Base-by-base conservation (phyloP, 768 basidiomycete species). In the Mrakia blollopis region DNA sequence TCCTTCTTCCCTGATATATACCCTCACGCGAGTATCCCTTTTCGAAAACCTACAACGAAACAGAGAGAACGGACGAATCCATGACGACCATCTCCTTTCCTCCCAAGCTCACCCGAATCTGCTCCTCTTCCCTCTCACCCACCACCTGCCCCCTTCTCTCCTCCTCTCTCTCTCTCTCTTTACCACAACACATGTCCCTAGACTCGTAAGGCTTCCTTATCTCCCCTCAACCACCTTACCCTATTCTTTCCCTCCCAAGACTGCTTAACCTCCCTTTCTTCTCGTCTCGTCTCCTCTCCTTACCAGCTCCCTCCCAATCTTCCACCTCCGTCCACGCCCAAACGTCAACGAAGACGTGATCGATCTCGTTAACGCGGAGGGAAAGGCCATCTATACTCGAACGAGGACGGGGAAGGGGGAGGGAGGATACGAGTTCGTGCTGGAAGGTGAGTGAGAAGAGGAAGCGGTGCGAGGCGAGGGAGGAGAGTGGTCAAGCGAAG, bases 401-500 rank as follows among this genome's bases (percentile, higher is more conserved):
- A 37, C 32, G 6, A 44, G 14, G 23, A 47, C 0, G 2, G 44
- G 44, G 8, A 60, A 39, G 5, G 52, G 21, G 21, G 72, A 39
- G 5, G 52, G 32, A 28, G 9, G 3, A 28, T 73, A 73, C 57
- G 57, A 41, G 37, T 10, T 54, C n/a, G 25, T 41, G 60, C 18
- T 73, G 39, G 72, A 73, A n/a, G 72, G 72, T 73, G 39, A 54
- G 72, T 47, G 23, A 47, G 8, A 7, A 13, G 67, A 37, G 25
- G 32, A 23, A 9, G 28, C 39, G 18, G 28, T 21, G 37, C 63
- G 63, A 21, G 47, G 14, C 11, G 39, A 11, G 39, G 44, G 14
- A 14, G 44, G 47, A 50, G 47, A 50, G n/a, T 50, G 47, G 47
- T 16, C 2, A 3, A 18, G 14, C 14, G 9, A 50, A 21, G 47